Base-by-base conservation (phyloP, 2,329 filamentous ascomycete genomes). In the Hymenoscyphus fructigenus region DNA sequence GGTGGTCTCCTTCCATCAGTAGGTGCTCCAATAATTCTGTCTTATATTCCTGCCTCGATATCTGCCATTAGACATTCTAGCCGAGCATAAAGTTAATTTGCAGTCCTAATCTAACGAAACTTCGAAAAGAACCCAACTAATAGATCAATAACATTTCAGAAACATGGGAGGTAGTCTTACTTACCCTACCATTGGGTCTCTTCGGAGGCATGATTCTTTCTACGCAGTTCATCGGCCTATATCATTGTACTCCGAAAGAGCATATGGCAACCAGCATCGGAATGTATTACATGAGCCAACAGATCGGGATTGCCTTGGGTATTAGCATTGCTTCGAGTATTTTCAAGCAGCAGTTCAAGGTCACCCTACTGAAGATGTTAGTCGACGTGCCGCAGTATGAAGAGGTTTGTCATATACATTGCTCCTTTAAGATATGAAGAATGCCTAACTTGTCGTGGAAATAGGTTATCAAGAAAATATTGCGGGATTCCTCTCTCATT, bases 211-310 rank as follows among this genome's bases (percentile, higher is more conserved):
- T 70, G 7, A 58, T 68, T 50, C 50, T 67, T 20, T 70, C 68
- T 14, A 61, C 67, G 34, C 67, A 68, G 57, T 70, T 70, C 56
- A 65, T 70, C 32, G 68, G 68, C 26, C 59, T 70, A 32, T 68
- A 67, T 36, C 55, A 56, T 20, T 65, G 63, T 57, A 59, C 68
- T 17, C 61, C 68, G 20, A 68, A 68, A 50, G 57, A 70, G 64
- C 38, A 70, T 34, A 68, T 70, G 65, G 63, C 67, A 32, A 70
- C 67, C 53, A 62, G 65, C 32, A 70, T 70, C 26, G 66, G 67
- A 59, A 66, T 67, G 62, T 70, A 70, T 57, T 70, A 68, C 41
- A 68, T 70, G 67, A 68, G 68, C 29, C 67, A 70, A 55, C 67
- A 70, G 50, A 62, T 70, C 29, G 68, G 68, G 23, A 67, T 68